Conservation (phyloP, 345 rosid species). For the Balakata baccata region DNA sequence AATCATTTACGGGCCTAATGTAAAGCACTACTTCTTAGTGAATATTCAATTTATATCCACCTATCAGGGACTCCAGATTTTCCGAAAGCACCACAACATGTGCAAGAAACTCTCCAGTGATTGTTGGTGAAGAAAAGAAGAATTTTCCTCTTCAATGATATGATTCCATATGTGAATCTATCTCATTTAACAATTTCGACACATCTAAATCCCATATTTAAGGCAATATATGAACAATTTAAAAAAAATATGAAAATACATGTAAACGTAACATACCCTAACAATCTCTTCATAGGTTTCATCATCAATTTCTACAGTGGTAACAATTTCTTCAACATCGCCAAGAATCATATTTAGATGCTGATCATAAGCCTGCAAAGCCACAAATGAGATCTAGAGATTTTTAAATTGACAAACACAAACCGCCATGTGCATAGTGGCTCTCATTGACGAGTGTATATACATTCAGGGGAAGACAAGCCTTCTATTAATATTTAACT, state of each 20-base stretch:
- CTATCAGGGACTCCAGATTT: neutral
- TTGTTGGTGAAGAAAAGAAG: neutral
- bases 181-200: neutral
- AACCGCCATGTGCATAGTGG: no score
- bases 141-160: neutral
- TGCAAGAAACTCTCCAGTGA: neutral
- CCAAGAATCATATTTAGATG: conserved; percentile 99
- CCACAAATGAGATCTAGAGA: conserved; percentile 10
- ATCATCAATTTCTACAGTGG: conserved; percentile 96
- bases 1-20: no score
- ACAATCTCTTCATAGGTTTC: conserved; percentile 99
- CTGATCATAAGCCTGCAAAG: conserved; percentile 92
- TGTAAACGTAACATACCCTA: conserved; percentile 50
- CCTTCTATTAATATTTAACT: neutral
- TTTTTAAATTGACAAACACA: neutral
- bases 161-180: neutral
- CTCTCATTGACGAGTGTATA: no score
- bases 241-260: neutral
- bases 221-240: neutral
- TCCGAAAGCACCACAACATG: neutral
- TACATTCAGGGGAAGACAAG: neutral
- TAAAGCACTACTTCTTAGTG: no score
- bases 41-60: no score
- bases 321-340: conserved; percentile 94
- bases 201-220: neutral